phyloP scores from a whole-genome alignment of 306 rosid species.

The Inga laurina region DNA sequence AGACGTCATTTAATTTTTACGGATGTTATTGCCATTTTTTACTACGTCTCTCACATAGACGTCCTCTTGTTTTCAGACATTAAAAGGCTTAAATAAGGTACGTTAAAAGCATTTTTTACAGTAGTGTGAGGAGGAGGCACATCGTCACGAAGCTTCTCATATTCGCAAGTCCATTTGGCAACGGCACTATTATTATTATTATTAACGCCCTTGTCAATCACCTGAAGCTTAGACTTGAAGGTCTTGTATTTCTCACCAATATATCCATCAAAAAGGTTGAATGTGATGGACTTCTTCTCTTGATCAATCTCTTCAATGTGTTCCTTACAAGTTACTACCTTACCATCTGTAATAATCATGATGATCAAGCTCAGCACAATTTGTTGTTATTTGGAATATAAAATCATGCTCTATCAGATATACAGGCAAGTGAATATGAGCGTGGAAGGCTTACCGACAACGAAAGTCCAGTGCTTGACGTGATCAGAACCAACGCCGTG shows the following conservation, averaged over 20 bases:
- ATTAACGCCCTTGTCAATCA: neutral
- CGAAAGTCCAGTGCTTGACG: slow-evolving; percentile 38
- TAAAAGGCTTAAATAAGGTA: too few species aligned
- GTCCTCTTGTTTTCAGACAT: too few species aligned
- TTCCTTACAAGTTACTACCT: neutral
- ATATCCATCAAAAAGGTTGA: neutral
- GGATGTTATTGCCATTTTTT: too few species aligned
- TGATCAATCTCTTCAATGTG: neutral
- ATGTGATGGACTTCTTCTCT: neutral
- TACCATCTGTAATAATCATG: neutral
- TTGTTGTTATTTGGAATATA: too few species aligned
- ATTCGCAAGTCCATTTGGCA: neutral
- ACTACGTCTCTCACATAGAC: too few species aligned
- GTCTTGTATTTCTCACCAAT: neutral
- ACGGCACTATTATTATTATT: neutral
- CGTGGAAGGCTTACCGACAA: slow-evolving; percentile 20
- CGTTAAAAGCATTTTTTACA: too few species aligned
- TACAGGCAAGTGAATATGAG: too few species aligned
- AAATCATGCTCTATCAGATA: too few species aligned
- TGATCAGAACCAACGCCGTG: slow-evolving; percentile 30
- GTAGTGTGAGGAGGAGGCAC: neutral
- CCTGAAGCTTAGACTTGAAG: neutral
- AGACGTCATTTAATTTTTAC: too few species aligned
- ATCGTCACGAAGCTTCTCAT: neutral
- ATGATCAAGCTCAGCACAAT: neutral